phyloP scores from a whole-genome alignment of 2,329 filamentous ascomycete species.

The Fusarium napiforme region DNA sequence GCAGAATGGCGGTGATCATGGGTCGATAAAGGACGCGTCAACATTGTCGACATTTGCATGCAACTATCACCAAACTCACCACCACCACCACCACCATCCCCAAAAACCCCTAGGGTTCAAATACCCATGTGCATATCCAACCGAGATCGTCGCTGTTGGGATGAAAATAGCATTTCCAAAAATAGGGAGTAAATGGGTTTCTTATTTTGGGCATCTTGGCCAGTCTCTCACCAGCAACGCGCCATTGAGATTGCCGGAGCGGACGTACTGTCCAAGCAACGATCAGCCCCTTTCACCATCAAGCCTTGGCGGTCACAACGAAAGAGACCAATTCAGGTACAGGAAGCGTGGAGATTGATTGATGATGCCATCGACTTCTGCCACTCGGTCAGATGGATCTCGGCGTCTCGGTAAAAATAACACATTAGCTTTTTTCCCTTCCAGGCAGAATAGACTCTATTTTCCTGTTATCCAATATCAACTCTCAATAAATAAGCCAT shows the following conservation, averaged over 20 bases:
- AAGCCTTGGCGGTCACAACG: conserved; percentile 7
- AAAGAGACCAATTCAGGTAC: conserved; percentile 23
- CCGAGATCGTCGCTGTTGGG: conserved; percentile 18
- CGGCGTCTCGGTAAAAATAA: no score
- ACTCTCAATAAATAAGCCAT: background rate
- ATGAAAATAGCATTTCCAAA: conserved; percentile 39
- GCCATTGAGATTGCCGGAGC: conserved; percentile 29
- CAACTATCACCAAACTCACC: conserved; percentile 9
- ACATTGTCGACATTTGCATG: conserved; percentile 6
- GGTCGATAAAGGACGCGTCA: background rate
- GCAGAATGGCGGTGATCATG: background rate
- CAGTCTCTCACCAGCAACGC: conserved; percentile 22
- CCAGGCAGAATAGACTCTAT: no score
- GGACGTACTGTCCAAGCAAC: conserved; percentile 28
- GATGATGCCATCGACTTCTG: no score
- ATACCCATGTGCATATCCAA: background rate
- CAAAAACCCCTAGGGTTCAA: conserved; percentile 4
- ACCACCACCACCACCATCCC: background rate
- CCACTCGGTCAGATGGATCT: no score
- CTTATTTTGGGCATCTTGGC: conserved; percentile 18
- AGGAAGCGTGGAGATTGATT: conserved; percentile 18
- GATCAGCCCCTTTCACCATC: conserved; percentile 36
- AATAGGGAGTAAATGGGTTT: conserved; percentile 21
- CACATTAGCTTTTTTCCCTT: no score
- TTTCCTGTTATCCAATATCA: no score